Evolutionary conservation across 1,139 yeast genomes (phyloP), one percentile per base, ranked within the genome.

Genomic region (Tardiomyces digboiensis): DNA sequence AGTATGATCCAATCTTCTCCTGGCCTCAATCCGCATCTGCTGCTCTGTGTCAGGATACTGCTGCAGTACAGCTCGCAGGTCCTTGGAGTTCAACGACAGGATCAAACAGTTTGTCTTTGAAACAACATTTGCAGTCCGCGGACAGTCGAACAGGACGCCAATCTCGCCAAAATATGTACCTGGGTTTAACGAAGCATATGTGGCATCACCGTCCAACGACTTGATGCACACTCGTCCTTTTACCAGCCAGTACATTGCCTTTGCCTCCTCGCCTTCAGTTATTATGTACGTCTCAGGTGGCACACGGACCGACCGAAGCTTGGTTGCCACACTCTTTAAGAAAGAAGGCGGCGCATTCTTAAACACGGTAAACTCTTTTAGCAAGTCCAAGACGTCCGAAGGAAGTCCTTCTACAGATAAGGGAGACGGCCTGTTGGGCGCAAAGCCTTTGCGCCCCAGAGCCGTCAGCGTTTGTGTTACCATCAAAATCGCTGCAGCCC

Each of bases 81-180:
- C 74, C 46, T 79, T 84, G 8, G 79, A 74, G 1, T 86, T 80
- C 39, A 83, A 66, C 1, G 81, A 82, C 1, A 86, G 88, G 6
- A 81, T 66, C 44, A 82, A 63, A 1, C 83, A 85, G 50, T 71
- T 75, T 0, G 85, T 74, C 48, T 79, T 67, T 1, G 91, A 83
- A n/a, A 82, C 76, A 14, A 82, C 88, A 1, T 88, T 80, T 0
- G 91, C 91, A 0, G 89, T 82, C 51, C 91, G 66, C 10, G 89
- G 88, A 39, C 88, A 66, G 56, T 81, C 80, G 63, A 79, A 82
- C 33, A 83, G 64, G 40, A 82, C 80, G 5, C 91, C 91, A 44
- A 82, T 82, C 57, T 83, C 93, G 20, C 88, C 93, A 59, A 83
- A 83, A 53, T 80, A 82, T 36, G 79, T 72, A 1, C 91, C 91